Base-by-base conservation (phyloP, 352 stramenopile genomes). In the Aphanomyces euteiches region DNA sequence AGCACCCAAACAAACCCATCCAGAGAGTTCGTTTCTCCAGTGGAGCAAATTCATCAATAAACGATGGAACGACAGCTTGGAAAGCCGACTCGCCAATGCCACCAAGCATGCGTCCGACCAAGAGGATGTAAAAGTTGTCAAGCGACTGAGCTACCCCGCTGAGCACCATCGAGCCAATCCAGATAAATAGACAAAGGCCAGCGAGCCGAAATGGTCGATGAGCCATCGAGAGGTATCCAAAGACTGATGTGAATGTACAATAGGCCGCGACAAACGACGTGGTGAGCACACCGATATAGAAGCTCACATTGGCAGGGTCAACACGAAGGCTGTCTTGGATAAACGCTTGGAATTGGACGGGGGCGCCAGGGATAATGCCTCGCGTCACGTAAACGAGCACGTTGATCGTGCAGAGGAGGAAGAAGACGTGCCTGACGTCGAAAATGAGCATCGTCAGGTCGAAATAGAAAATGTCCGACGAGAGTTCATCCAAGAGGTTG, bases 191-290 rank as follows among this genome's bases (percentile, higher is more conserved):
- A 17, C 87, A 83, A 2, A 73, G 48, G 7, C 73, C 66, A 4
- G 87, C 79, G 12, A 95, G 61, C 34, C 54, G 57, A 72, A 94
- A 93, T 56, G 81, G 83, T 56, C 74, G 67, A 19, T 75, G 74
- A 39, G 66, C 74, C 47, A 88, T 81, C 19, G 87, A 79, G 40
- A 86, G 78, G 48, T 90, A 77, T 21, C 74, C 76, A 47, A 85
- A 85, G 3, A 87, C 43, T 0, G 91, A 40, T 15, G 81, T 80
- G 21, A 74, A 75, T 36, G 88, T 28, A 37, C 69, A 76, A 60
- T 89, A 94, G 38, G 85, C 83, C 38, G 87, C 70, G 34, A 95
- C 92, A 68, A 94, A 95, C 17, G 78, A 74, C 39, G 79, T 84
- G 74, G 82, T 72, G 13, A 87, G 65, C 1, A 87, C 43, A 5